A percentile compares a stretch with the other conserved stretches of the same genome.
Conservation (phyloP, 495 filamentous ascomycete genomes). For the Astrothelium macrocarpum region DNA sequence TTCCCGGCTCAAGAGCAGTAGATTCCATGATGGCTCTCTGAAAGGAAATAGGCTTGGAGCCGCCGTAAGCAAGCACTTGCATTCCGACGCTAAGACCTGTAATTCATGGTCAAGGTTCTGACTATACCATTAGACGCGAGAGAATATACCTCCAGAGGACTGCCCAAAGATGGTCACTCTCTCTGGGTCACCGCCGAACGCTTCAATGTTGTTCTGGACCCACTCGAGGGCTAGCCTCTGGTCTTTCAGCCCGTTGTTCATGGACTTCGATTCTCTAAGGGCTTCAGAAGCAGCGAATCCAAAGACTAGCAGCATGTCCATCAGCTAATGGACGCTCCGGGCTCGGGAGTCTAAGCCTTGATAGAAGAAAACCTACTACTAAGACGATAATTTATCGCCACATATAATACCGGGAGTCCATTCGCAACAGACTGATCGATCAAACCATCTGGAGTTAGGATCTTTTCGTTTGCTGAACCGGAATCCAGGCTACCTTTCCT, state of each 20-base stretch:
- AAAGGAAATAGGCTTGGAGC: not conserved
- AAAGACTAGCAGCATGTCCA: too few relatives aligned
- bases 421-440: slow-evolving; percentile 17
- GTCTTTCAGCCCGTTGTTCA: slow-evolving; percentile 15
- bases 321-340: too few relatives aligned
- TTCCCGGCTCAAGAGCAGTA: not conserved
- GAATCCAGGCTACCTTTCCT: slow-evolving; percentile 20
- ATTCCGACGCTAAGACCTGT: too few relatives aligned
- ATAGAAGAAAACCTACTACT: too few relatives aligned
- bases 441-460: slow-evolving; percentile 15
- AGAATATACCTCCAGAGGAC: not conserved
- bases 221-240: slow-evolving; percentile 20
- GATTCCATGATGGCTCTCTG: not conserved
- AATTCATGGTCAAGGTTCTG: too few relatives aligned
- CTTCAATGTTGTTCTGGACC: slow-evolving; percentile 40
- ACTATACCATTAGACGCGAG: too few relatives aligned
- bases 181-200: slow-evolving; percentile 40
- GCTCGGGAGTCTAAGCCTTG: too few relatives aligned
- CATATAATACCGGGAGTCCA: slow-evolving; percentile 22
- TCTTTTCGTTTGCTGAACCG: slow-evolving; percentile 20
- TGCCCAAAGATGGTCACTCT: slow-evolving; percentile 42
- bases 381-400: slow-evolving; percentile 13
- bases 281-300: slow-evolving; percentile 46
- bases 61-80: not conserved
- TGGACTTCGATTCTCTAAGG: slow-evolving; percentile 2